Conservation (phyloP, 306 rosid species). For the Elaeagnus macrophylla region DNA sequence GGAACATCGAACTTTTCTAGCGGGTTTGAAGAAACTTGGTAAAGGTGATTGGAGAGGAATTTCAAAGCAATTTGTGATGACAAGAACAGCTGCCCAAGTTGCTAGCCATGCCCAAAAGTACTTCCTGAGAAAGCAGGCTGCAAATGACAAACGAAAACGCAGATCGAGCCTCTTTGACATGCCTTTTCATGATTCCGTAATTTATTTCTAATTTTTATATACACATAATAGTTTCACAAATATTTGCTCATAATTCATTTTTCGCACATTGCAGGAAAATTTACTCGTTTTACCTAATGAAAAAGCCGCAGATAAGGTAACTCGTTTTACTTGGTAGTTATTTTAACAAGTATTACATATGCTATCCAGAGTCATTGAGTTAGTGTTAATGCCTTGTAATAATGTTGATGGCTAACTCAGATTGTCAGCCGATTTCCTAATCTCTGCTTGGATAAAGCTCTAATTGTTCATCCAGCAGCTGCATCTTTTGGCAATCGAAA, state of each 20-base stretch:
- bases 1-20: constrained; percentile 43
- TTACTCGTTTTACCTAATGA: too few relatives aligned
- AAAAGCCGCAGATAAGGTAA: too few relatives aligned
- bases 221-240: not conserved
- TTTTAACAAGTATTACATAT: too few relatives aligned
- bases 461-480: constrained; percentile 2
- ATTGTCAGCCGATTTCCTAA: constrained; percentile 29
- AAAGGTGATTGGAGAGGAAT: constrained; percentile 68
- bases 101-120: constrained; percentile 74
- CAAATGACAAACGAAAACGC: constrained; percentile 31
- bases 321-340: too few relatives aligned
- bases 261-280: too few relatives aligned
- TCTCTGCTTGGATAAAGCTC: constrained; percentile 29
- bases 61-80: constrained; percentile 36
- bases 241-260: not conserved
- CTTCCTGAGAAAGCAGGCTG: constrained; percentile 31
- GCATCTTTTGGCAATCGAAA: constrained; percentile 1
- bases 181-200: constrained; percentile 10
- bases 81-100: constrained; percentile 50
- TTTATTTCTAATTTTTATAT: not conserved
- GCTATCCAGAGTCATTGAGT: not conserved
- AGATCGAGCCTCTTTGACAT: constrained; percentile 55
- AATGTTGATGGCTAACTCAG: constrained; percentile 8
- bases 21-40: constrained; percentile 39
- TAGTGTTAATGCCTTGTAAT: not conserved